These are phyloP conservation scores for Candida koratica DNA, from an alignment of 805 yeast genomes.

Conservation along the genomic window DNA sequence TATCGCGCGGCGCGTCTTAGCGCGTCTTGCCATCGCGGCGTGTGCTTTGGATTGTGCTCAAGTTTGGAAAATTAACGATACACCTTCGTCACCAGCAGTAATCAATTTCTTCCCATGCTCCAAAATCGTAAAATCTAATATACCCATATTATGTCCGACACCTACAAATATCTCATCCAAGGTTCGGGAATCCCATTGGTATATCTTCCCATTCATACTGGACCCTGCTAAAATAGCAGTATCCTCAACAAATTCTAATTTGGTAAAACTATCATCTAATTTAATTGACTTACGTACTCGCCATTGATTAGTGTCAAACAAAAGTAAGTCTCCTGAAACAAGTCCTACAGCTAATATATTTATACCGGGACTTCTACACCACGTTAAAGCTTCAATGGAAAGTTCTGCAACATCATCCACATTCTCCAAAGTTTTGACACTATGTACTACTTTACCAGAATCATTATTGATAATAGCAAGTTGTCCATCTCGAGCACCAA, in stretches of 20 bases:
- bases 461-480: constrained; percentile 73
- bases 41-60: too few species aligned
- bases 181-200: constrained; percentile 85
- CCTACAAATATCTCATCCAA: constrained; percentile 76
- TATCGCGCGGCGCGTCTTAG: too few species aligned
- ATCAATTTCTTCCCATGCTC: constrained; percentile 65
- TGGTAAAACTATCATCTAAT: constrained; percentile 77
- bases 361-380: constrained; percentile 61
- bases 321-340: constrained; percentile 80
- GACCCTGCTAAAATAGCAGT: constrained; percentile 63
- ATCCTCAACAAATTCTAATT: constrained; percentile 58
- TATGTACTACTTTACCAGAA: constrained; percentile 65
- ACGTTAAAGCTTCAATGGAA: constrained; percentile 59
- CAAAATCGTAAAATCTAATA: constrained; percentile 74
- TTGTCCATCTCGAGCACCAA: constrained; percentile 86
- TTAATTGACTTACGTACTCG: constrained; percentile 68
- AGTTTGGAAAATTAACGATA: constrained; percentile 61
- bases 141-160: constrained; percentile 92
- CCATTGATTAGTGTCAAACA: constrained; percentile 86
- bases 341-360: constrained; percentile 74
- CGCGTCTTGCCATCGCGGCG: too few species aligned
- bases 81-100: constrained; percentile 98
- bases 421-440: constrained; percentile 61
- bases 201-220: constrained; percentile 80
- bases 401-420: constrained; percentile 42